Base-by-base conservation (phyloP, 306 rosid genomes). In the Dalbergia cochinchinensis region DNA sequence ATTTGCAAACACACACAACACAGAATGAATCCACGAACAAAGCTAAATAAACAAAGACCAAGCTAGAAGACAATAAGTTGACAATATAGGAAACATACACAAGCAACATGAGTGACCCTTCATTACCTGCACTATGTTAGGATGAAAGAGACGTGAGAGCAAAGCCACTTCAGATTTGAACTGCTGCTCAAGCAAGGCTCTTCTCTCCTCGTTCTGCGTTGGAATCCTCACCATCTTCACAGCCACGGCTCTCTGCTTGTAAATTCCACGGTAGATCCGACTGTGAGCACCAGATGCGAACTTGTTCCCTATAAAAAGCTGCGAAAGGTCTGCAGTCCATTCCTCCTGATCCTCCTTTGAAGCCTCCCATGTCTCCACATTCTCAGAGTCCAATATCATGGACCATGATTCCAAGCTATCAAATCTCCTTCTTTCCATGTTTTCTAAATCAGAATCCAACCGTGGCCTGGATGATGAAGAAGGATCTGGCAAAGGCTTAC, bases 331-430 rank as follows among this genome's bases (percentile, higher is more conserved):
- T 16, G 98, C 97, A 4, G 92, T 89, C 98, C 98, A 94, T 69
- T 92, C 98, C 70, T 94, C 97, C 78, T 88, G 94, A 80, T 94
- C 97, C 67, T 92, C 97, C 85, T 90, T 89, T 5, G 94, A 78
- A 15, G 91, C 91, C 81, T 94, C 98, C 98, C 98, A 94, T 31
- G 97, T 90, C 69, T 94, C 98, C 78, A 92, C 90, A 90, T 94
- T 94, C 80, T 94, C 98, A 2, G 97, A 91, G 74, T 94, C 98
- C 83, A 94, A 84, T 81, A 94, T 92, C 98, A 94, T 88, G 2
- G 98, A 94, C 97, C 98, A 94, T 41, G 98, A 94, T n/a, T 94
- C 98, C 92, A 94, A 15, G 86, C 98, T 92, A 65, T 94, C 98
- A 78, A 92, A 94, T 68, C 98, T 86, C 85, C 57, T 92, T 79